Conservation (phyloP, 306 rosid species). For the Luffa acutangula region DNA sequence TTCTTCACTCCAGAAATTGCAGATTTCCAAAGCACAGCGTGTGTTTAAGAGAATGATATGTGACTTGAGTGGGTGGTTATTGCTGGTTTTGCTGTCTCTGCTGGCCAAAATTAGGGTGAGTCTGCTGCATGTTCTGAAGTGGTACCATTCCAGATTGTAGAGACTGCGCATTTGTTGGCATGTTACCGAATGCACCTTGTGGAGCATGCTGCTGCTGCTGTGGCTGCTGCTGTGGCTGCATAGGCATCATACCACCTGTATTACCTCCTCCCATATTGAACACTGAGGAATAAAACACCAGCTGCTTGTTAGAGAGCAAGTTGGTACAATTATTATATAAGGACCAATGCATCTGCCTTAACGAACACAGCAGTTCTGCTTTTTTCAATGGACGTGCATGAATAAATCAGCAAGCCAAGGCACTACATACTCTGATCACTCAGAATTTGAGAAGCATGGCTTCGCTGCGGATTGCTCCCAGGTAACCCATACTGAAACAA, state of each 20-base stretch:
- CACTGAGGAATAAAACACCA: slow-evolving; percentile 40
- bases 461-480: slow-evolving; percentile 77
- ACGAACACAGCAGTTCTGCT: not conserved
- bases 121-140: slow-evolving; percentile 58
- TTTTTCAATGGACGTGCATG: not conserved
- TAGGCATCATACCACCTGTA: slow-evolving; percentile 65
- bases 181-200: slow-evolving; percentile 67
- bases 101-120: slow-evolving; percentile 69
- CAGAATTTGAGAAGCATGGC: slow-evolving; percentile 71
- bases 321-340: not conserved
- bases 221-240: slow-evolving; percentile 34
- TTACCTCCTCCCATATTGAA: slow-evolving; percentile 74
- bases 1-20: not conserved
- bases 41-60: not conserved
- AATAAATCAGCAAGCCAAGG: not conserved
- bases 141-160: slow-evolving; percentile 65
- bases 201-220: slow-evolving; percentile 48
- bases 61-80: not conserved
- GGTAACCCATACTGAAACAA: slow-evolving; percentile 48
- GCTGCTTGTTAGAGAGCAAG: not conserved
- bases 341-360: not conserved
- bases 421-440: slow-evolving; percentile 65
- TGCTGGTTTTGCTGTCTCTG: slow-evolving; percentile 89
- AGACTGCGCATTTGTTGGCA: slow-evolving; percentile 64
- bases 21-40: not conserved